phyloP scores from a whole-genome alignment of 192 early-diverging fungal genomes.

The Podila horticola region DNA sequence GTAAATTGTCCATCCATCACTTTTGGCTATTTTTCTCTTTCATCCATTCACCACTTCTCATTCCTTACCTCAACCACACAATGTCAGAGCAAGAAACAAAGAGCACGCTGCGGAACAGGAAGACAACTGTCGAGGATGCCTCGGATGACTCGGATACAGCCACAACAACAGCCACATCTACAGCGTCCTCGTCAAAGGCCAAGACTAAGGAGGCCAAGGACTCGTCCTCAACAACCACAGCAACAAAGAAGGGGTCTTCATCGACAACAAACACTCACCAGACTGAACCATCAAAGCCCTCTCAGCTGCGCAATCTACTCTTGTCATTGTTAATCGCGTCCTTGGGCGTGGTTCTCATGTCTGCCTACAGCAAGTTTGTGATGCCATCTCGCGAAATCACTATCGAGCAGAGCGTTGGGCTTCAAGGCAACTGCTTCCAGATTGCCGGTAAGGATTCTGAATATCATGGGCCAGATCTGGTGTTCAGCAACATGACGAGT shows the following conservation, averaged over 20 bases:
- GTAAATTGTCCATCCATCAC: too few relatives aligned
- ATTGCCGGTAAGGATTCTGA: conserved; percentile 24
- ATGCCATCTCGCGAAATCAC: conserved; percentile 24
- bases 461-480: too few relatives aligned
- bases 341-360: conserved; percentile 30
- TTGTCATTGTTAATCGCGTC: conserved; percentile 33
- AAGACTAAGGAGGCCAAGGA: conserved; percentile 19
- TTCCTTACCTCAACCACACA: neutral
- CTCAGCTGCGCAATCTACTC: conserved; percentile 13
- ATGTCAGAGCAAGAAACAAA: neutral
- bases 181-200: neutral
- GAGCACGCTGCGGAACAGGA: conserved; percentile 28
- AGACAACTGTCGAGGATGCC: conserved; percentile 46
- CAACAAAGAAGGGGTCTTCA: neutral
- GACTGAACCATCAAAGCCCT: neutral
- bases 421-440: conserved; percentile 44
- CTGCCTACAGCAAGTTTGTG: conserved; percentile 26
- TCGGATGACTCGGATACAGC: conserved; percentile 31
- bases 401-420: conserved; percentile 25
- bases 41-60: neutral
- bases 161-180: conserved; percentile 24
- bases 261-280: conserved; percentile 1
- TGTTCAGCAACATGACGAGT: neutral
- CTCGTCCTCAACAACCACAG: neutral
- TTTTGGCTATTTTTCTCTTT: neutral